phyloP scores from a whole-genome alignment of 768 basidiomycete genomes.

The Pholiota microspora region DNA sequence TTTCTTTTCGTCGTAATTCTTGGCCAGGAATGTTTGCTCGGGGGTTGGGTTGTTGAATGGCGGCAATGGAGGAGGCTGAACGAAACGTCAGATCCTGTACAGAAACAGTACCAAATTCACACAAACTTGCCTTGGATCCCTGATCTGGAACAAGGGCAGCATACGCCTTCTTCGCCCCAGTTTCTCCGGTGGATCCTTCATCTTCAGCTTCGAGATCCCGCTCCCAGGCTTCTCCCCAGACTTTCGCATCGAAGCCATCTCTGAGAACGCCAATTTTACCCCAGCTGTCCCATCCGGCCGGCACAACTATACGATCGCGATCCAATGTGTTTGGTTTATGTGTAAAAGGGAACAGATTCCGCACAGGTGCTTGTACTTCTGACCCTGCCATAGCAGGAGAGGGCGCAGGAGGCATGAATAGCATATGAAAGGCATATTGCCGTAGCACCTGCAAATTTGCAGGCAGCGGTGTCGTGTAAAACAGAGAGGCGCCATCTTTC shows the following conservation, averaged over 20 bases:
- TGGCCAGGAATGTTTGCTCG: constrained; percentile 88
- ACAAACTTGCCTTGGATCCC: constrained; percentile 59
- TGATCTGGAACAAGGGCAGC: constrained; percentile 72
- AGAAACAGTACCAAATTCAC: constrained; percentile 1
- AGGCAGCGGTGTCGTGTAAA: constrained; percentile 87
- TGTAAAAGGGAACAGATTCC: constrained; percentile 84
- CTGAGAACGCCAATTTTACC: constrained; percentile 89
- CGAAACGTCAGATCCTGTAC: not conserved
- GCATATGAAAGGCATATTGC: constrained; percentile 79
- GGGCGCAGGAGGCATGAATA: constrained; percentile 77
- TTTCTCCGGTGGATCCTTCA: constrained; percentile 37
- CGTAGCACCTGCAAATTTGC: constrained; percentile 72
- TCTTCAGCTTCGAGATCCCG: constrained; percentile 56
- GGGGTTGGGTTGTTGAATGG: constrained; percentile 79
- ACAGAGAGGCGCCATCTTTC: constrained; percentile 86
- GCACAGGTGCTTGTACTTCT: constrained; percentile 63
- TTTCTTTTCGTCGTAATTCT: constrained; percentile 92
- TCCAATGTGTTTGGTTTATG: constrained; percentile 91
- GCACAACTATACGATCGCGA: constrained; percentile 88
- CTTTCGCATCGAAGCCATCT: constrained; percentile 86
- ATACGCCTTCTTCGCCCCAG: constrained; percentile 71
- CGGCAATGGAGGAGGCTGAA: constrained; percentile 62
- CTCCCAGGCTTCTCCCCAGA: constrained; percentile 81
- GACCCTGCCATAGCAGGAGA: constrained; percentile 61
- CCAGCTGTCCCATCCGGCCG: constrained; percentile 98